Conservation (phyloP, 805 yeast genomes). For the Ogataea paraovalis region DNA sequence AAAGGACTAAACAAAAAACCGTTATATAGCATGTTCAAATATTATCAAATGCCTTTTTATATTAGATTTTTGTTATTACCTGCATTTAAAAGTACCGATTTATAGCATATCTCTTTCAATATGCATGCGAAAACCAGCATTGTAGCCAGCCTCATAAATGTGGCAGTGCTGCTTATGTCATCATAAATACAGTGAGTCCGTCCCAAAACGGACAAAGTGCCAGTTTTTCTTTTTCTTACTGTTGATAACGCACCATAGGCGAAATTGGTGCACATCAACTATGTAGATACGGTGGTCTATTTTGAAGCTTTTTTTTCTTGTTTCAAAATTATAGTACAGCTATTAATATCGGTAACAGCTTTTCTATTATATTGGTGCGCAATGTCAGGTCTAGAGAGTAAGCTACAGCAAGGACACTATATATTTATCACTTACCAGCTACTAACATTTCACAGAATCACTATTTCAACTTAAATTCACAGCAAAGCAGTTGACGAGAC, state of each 20-base stretch:
- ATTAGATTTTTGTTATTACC: too few species aligned
- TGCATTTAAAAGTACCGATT: too few species aligned
- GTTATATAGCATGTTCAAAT: background rate
- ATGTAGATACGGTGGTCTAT: too few species aligned
- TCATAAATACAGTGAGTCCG: background rate
- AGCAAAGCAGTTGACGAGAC: constrained; percentile 86
- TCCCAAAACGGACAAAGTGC: background rate
- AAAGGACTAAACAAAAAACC: background rate
- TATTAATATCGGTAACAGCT: too few species aligned
- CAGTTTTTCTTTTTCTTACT: too few species aligned
- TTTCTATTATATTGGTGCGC: background rate
- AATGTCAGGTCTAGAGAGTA: constrained; percentile 42
- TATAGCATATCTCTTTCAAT: too few species aligned
- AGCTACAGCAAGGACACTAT: constrained; percentile 15
- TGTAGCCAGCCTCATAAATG: background rate
- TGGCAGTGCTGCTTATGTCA: background rate
- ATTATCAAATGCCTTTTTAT: too few species aligned
- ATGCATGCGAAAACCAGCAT: too few species aligned
- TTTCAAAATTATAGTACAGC: too few species aligned
- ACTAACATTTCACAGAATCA: constrained; percentile 40
- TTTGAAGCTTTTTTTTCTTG: too few species aligned
- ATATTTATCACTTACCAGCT: background rate
- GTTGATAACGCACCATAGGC: background rate
- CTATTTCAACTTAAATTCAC: constrained; percentile 77
- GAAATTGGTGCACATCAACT: background rate